Evolutionary conservation across 1,284 basidiomycete species (phyloP), one percentile per base, ranked within the genome.

Genomic region (Golubevia pallescens): DNA sequence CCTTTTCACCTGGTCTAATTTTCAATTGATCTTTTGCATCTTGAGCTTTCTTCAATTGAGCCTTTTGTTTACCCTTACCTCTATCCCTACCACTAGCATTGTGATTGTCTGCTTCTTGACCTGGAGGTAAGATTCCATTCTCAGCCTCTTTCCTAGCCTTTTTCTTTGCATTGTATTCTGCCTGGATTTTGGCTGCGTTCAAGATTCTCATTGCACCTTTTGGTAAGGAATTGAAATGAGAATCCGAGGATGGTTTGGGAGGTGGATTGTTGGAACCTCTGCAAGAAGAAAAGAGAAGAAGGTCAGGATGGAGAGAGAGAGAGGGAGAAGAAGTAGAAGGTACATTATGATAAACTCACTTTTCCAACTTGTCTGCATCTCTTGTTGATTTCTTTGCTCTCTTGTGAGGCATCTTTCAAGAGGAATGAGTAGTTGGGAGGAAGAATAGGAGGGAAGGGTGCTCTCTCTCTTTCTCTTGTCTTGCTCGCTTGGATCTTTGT

Each of bases 321-420:
- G 10, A 10, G 34, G 3, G 34, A 38, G 34, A 38, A 10, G 5
- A 38, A 38, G 34, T 38, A 10, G 34, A 38, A 38, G 10, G 34
- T 5, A 38, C 3, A 38, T n/a, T n/a, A n/a, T n/a, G n/a, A 10
- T 10, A 5, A 10, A 38, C 34, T 38, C 75, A 73, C 8, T 69
- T 20, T 57, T 62, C 57, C 60, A 69, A 67, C 52, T 76, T 74
- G 59, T 74, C 68, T 32, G 75, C 69, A 32, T 70, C 58, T 34
- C 78, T 68, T 55, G 68, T 68, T 13, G 76, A 77, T 55, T 65
- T 67, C 52, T 79, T 80, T 1, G 78, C 77, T 28, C 77, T 68
- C 59, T 80, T 80, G 70, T 79, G 77, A 20, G 78, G 78, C 78
- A 80, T 80, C n/a, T n/a, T n/a, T n/a, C n/a, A n/a, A n/a, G n/a